Base-by-base conservation (phyloP, 176 grass and related monocot genomes). In the Oryza longistaminata region DNA sequence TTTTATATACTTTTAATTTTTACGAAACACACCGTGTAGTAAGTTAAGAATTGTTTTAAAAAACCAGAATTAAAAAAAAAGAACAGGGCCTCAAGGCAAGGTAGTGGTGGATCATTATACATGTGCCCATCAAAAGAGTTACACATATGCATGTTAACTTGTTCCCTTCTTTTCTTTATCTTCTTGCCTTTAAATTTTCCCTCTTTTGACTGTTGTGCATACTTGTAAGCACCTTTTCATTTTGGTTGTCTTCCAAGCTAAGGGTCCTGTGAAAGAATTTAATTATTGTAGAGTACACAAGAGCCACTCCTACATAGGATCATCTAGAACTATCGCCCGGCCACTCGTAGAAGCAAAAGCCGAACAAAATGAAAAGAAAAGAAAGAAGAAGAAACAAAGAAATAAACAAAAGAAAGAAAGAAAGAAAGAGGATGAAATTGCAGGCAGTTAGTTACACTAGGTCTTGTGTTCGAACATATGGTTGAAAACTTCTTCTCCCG, bases 121-220 rank as follows among this genome's bases (percentile, higher is more conserved):
- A 85, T 78, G 29, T 85, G 48, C 85, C 62, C 93, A 92, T 66
- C 76, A 91, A 53, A 92, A 92, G 90, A 4, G 52, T 21, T 58
- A 58, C 52, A 19, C 52, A 61, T 1, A 22, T 62, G 21, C 21
- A 62, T 22, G 58, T 11, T 62, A 62, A 24, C 58, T 11, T 11
- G 19, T 60, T 11, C 58, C 33, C 3, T 43, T 11, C 9, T 31
- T 35, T 78, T 40, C 39, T 40, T 79, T 85, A 70, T 25, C 15
- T 61, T 11, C 26, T 0, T 68, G 78, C 26, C 22, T 27, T 66
- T 80, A 44, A 50, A 65, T 68, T 31, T 39, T 74, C 21, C 66
- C 72, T 52, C 70, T 44, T 45, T 77, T 49, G 26, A 35, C 53
- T 11, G 16, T 24, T 75, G 55, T 43, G 24, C 4, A 74, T 7